Percentiles rank a stretch among this genome's conserved stretches.
These are phyloP conservation scores for Xanthoparmelia taractica DNA, from an alignment of 495 filamentous ascomycete species.

Conservation along the genomic window DNA sequence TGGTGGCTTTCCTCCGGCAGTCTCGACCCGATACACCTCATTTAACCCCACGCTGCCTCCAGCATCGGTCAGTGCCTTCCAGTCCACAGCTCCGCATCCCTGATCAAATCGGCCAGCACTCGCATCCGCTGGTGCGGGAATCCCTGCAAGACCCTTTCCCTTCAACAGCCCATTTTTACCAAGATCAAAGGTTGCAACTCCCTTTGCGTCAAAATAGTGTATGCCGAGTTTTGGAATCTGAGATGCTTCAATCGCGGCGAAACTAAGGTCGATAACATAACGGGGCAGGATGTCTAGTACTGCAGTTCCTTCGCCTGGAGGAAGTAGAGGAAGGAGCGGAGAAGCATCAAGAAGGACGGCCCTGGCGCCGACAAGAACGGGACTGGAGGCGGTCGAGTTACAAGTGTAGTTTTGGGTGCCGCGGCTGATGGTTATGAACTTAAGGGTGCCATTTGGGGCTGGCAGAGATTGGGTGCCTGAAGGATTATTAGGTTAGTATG, in stretches of 20 bases:
- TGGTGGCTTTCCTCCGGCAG: conserved; percentile 52
- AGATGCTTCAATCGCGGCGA: conserved; percentile 31
- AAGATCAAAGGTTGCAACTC: conserved; percentile 54
- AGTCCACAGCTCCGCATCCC: conserved; percentile 49
- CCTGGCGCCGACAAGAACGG: conserved; percentile 49
- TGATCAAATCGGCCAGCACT: conserved; percentile 35
- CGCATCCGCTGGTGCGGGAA: conserved; percentile 44
- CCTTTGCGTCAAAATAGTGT: conserved; percentile 54
- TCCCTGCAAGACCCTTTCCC: conserved; percentile 39
- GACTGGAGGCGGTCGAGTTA: conserved; percentile 27
- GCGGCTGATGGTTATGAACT: conserved; percentile 58
- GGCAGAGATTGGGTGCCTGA: conserved; percentile 34
- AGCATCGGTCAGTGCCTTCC: conserved; percentile 52
- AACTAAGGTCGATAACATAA: conserved; percentile 29
- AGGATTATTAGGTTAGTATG: neutral
- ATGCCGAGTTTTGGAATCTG: conserved; percentile 44
- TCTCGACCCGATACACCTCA: conserved; percentile 60
- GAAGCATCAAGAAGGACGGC: conserved; percentile 61
- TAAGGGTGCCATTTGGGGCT: conserved; percentile 43
- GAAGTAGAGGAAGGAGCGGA: conserved; percentile 38
- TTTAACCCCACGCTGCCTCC: conserved; percentile 40
- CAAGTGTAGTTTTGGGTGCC: conserved; percentile 79
- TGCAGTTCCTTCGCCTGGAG: conserved; percentile 24
- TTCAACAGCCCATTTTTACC: conserved; percentile 34
- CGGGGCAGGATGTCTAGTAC: conserved; percentile 33